Conservation (phyloP, 1,284 basidiomycete species). For the Sanghuangporus weigelae region DNA sequence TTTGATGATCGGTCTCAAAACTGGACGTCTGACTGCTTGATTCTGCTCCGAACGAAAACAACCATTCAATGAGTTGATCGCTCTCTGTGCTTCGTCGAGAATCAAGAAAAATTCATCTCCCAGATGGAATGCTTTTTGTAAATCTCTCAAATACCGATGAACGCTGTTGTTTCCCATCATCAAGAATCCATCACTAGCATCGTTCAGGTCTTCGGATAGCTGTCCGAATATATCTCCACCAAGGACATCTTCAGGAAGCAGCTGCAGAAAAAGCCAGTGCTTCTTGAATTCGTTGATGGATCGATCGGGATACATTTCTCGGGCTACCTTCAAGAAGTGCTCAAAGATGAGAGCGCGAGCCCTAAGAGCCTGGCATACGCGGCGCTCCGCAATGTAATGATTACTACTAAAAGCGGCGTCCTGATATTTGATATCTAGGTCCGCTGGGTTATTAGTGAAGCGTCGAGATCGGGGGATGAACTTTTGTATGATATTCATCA, state of each 20-base stretch:
- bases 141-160: no score
- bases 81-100: background rate
- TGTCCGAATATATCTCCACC: background rate
- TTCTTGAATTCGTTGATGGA: background rate
- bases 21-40: background rate
- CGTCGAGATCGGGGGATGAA: background rate
- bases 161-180: background rate
- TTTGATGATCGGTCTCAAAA: background rate
- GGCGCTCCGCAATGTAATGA: background rate
- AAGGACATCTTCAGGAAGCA: background rate
- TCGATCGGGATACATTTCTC: background rate
- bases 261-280: background rate
- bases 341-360: background rate
- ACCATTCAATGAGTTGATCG: background rate
- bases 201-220: background rate
- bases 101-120: background rate
- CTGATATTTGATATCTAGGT: background rate
- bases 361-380: background rate
- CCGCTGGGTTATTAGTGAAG: background rate
- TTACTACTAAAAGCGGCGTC: background rate
- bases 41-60: background rate
- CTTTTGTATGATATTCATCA: background rate
- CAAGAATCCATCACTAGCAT: background rate
- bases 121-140: background rate
- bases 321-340: background rate